A percentile compares a stretch with the other conserved stretches of the same genome.
phyloP scores from a whole-genome alignment of 208 protist genomes.

The Entamoeba invadens region DNA sequence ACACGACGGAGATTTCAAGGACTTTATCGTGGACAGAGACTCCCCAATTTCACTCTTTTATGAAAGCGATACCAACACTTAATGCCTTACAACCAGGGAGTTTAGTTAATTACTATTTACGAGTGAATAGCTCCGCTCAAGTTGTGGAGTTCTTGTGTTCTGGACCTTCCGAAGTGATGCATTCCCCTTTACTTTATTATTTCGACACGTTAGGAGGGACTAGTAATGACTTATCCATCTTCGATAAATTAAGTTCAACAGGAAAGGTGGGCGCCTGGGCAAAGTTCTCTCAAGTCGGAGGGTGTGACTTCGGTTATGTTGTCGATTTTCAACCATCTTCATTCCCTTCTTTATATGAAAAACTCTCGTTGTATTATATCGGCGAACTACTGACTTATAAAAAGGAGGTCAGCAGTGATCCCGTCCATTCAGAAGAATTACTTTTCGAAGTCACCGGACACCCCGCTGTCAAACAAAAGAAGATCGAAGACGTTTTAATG shows the following conservation, averaged over 20 bases:
- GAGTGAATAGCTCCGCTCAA: no score
- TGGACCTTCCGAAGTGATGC: no score
- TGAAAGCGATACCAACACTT: no score
- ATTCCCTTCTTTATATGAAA: no score
- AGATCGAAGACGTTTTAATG: background rate
- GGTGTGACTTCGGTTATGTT: background rate
- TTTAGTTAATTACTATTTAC: no score
- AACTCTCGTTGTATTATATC: background rate
- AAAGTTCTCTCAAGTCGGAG: background rate
- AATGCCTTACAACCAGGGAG: no score
- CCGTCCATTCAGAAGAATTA: background rate
- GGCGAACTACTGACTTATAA: background rate
- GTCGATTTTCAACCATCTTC: no score
- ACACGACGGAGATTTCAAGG: no score
- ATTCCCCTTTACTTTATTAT: no score
- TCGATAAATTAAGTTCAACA: background rate
- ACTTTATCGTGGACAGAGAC: no score
- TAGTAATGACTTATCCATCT: background rate
- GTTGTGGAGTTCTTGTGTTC: no score
- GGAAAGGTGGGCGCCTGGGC: background rate
- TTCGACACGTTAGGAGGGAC: background rate
- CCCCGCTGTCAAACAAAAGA: background rate
- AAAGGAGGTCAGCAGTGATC: background rate
- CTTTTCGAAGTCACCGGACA: background rate
- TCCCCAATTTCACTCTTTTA: no score